phyloP scores from a whole-genome alignment of 495 filamentous ascomycete species.

The Trichoderma asperelloides region DNA sequence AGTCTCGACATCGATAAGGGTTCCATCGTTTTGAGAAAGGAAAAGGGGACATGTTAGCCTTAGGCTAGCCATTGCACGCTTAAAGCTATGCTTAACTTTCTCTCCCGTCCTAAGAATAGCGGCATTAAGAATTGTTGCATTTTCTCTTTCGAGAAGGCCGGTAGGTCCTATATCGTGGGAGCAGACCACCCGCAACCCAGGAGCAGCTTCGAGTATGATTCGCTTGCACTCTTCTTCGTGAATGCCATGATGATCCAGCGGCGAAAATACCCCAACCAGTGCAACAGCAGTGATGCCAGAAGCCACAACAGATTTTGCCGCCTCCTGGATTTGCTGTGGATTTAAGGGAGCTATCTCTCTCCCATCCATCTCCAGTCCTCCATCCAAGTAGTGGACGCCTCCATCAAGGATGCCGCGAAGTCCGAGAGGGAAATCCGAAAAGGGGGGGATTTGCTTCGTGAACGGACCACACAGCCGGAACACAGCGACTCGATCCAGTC shows the following conservation, averaged over 20 bases:
- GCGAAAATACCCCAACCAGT: slow-evolving; percentile 32
- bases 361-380: slow-evolving; percentile 36
- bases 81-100: slow-evolving; percentile 35
- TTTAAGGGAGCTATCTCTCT: slow-evolving; percentile 19
- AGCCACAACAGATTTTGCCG: slow-evolving; percentile 7
- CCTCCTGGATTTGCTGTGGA: slow-evolving; percentile 14
- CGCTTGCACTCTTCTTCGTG: slow-evolving; percentile 16
- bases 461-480: slow-evolving; percentile 40
- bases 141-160: slow-evolving; percentile 43
- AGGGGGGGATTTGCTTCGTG: slow-evolving; percentile 34
- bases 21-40: slow-evolving; percentile 47
- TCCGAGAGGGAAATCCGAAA: slow-evolving; percentile 31
- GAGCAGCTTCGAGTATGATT: slow-evolving; percentile 9
- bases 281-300: slow-evolving; percentile 24
- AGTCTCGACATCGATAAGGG: slow-evolving; percentile 31
- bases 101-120: slow-evolving; percentile 36
- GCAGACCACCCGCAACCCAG: slow-evolving; percentile 18
- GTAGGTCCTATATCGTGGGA: slow-evolving; percentile 25
- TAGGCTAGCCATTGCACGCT: slow-evolving; percentile 32
- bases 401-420: slow-evolving; percentile 29
- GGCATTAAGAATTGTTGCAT: slow-evolving; percentile 46
- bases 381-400: slow-evolving; percentile 29
- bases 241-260: slow-evolving; percentile 16
- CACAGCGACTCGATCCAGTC: slow-evolving; percentile 39
- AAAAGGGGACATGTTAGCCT: slow-evolving; percentile 36